phyloP scores from a whole-genome alignment of 1,284 basidiomycete genomes.

The Fistulinella cinereoalba region DNA sequence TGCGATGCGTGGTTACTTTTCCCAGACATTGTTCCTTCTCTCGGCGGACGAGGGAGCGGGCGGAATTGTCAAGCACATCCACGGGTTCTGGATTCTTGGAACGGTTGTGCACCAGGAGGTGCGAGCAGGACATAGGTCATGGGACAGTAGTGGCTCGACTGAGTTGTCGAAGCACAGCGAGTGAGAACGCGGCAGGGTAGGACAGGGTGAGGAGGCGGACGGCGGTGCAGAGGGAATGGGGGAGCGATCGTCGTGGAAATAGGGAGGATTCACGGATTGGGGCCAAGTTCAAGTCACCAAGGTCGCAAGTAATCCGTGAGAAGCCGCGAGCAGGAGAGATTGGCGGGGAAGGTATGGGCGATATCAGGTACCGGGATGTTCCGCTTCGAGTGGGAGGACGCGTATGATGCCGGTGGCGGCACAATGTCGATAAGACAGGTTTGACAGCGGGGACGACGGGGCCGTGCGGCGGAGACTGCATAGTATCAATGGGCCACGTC shows the following conservation, averaged over 20 bases:
- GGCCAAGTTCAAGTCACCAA: conserved; percentile 15
- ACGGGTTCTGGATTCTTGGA: not conserved
- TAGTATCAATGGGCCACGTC: not conserved
- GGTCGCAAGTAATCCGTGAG: not conserved
- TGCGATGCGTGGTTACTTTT: not conserved
- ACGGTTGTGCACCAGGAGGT: not conserved
- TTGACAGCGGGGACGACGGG: not conserved
- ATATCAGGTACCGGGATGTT: conserved; percentile 18
- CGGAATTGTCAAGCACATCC: conserved; percentile 2
- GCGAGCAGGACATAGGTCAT: not conserved
- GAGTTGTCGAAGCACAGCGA: not conserved
- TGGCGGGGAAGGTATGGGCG: not conserved
- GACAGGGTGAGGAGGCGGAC: not conserved
- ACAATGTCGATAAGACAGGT: not conserved
- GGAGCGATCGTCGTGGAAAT: conserved; percentile 23
- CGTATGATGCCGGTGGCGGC: conserved; percentile 4
- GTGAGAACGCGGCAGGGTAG: not conserved
- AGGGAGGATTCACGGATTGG: conserved; percentile 1
- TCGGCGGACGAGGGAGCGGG: conserved; percentile 1
- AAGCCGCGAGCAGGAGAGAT: not conserved
- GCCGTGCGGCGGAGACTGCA: not conserved
- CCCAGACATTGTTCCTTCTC: not conserved
- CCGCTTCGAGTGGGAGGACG: conserved; percentile 5
- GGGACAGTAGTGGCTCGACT: not conserved
- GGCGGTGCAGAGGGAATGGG: not conserved